phyloP scores from a whole-genome alignment of 495 filamentous ascomycete genomes.

The Geoglossum glabrum region DNA sequence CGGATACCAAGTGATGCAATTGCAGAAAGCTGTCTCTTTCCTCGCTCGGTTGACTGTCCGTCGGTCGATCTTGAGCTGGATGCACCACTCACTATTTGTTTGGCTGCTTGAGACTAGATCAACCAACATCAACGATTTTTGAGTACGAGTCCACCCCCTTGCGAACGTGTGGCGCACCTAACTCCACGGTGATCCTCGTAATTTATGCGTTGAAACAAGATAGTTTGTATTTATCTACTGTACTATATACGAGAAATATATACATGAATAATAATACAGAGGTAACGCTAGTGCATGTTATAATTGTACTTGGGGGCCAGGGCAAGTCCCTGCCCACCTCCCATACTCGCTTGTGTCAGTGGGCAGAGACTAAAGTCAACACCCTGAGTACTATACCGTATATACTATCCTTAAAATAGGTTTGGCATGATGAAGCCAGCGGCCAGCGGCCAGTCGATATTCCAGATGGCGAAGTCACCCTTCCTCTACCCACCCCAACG shows the following conservation, averaged over 20 bases:
- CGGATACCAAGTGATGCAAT: not conserved
- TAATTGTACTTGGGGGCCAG: no score
- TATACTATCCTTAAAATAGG: no score
- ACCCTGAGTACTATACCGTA: no score
- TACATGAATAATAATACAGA: no score
- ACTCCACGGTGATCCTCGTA: constrained; percentile 8
- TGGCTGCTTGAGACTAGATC: constrained; percentile 16
- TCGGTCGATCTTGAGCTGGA: constrained; percentile 19
- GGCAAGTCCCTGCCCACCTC: no score
- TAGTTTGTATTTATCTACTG: not conserved
- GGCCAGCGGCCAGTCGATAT: no score
- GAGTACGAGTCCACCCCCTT: constrained; percentile 14
- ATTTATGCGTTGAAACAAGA: constrained; percentile 14
- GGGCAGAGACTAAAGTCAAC: no score
- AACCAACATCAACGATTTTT: constrained; percentile 16
- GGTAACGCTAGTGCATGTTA: no score
- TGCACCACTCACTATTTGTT: constrained; percentile 5
- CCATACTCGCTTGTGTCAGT: no score
- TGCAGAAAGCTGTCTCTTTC: constrained; percentile 12
- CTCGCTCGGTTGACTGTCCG: constrained; percentile 16
- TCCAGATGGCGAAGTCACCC: not conserved
- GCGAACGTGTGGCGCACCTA: not conserved
- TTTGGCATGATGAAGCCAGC: no score
- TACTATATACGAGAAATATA: not conserved
- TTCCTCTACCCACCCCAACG: constrained; percentile 45